Base-by-base conservation (phyloP, 2,329 filamentous ascomycete species). In the Paracorniculantispora psalliotae region DNA sequence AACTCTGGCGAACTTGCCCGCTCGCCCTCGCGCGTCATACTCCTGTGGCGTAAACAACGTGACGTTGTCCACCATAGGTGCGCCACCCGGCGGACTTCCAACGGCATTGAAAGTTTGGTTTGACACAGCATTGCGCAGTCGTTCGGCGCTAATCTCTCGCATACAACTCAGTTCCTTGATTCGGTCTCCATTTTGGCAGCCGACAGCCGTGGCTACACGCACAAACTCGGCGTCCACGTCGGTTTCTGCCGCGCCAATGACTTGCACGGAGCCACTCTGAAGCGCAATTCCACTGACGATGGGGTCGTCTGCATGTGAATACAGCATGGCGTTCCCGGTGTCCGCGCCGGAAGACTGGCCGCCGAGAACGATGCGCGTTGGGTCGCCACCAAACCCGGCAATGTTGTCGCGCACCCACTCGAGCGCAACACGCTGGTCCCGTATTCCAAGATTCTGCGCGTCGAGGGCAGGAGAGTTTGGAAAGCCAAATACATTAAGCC, bases 401-500 rank as follows among this genome's bases (percentile, higher is more conserved):
- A 63, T 63, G 25, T 61, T 64, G 4, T 59, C 57, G 25, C 57
- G 57, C 8, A 64, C 33, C 59, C 62, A 64, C 1, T 61, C 52
- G 10, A 63, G 53, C 12, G 61, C 61, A 7, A 62, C 25, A 17
- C 61, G 57, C 17, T 64, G 61, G 39, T 64, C 62, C 21, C 61
- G 30, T 1, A 63, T 28, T 15, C 60, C 61, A 1, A 60, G 30
- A 35, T 63, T 64, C 12, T 55, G 41, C 5, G 54, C 26, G 8
- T 17, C 57, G 1, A 68, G 64, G 9, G 64, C 63, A 37, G 62
- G 57, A 2, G 66, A 66, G 23, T 67, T 65, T 19, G 66, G 66
- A 51, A 68, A 68, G 17, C 67, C 67, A 50, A 69, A 69, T 43
- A 47, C n/a, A 65, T 67, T 69, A 30, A 23, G 9, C 13, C 19